phyloP scores from a whole-genome alignment of 106 monocot genomes.

The Amphibolis antarctica region DNA sequence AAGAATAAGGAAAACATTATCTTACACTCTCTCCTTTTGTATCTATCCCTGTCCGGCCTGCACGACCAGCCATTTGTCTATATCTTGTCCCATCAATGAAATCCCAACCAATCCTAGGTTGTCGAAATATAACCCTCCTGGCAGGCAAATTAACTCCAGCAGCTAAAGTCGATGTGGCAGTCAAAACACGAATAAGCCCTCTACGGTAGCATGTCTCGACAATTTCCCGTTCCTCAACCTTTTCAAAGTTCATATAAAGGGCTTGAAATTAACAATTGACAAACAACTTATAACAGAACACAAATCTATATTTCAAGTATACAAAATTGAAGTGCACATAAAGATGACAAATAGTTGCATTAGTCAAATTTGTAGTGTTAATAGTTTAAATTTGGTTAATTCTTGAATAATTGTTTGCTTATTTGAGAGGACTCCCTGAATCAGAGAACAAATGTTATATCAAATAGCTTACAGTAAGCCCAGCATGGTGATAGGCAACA shows the following conservation, averaged over 20 bases:
- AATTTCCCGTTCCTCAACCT: slow-evolving; percentile 98
- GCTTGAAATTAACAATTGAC: not conserved
- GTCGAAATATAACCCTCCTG: slow-evolving; percentile 96
- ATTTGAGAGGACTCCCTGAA: too few species aligned
- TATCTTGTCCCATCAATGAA: slow-evolving; percentile 97
- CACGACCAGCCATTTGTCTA: slow-evolving; percentile 98
- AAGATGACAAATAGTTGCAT: not conserved
- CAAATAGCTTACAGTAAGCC: slow-evolving; percentile 59
- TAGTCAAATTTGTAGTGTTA: not conserved
- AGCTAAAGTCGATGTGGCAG: slow-evolving; percentile 98
- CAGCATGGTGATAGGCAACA: slow-evolving; percentile 98
- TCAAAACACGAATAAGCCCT: slow-evolving; percentile 85
- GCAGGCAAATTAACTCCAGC: slow-evolving; percentile 99
- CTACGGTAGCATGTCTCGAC: slow-evolving; percentile 88
- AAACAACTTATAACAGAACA: not conserved
- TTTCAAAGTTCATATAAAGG: slow-evolving; percentile 1
- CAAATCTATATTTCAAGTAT: not conserved
- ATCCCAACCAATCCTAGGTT: slow-evolving; percentile 93
- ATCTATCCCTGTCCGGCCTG: slow-evolving; percentile 97
- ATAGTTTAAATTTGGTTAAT: not conserved
- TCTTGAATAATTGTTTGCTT: not conserved
- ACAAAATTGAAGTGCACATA: too few species aligned
- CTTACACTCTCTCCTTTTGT: slow-evolving; percentile 96
- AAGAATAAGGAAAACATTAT: slow-evolving; percentile 8
- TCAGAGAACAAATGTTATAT: not conserved